phyloP scores from a whole-genome alignment of 352 stramenopile species.

The Blastocystis sp. region DNA sequence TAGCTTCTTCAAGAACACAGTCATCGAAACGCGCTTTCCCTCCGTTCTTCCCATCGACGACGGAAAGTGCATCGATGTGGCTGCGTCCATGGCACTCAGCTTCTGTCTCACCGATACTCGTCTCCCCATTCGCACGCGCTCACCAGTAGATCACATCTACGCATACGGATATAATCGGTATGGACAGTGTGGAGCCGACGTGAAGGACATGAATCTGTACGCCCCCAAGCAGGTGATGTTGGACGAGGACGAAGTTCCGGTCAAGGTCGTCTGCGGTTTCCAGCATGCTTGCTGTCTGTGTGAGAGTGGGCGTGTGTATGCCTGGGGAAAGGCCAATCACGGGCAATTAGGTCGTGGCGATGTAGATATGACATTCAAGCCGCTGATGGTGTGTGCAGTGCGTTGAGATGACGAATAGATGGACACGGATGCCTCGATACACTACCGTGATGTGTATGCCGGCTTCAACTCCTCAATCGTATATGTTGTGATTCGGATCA shows the following conservation, averaged over 20 bases:
- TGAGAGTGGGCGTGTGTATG: conserved; percentile 56
- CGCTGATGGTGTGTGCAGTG: conserved; percentile 6
- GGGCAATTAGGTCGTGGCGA: conserved; percentile 56
- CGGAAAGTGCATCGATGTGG: conserved; percentile 38
- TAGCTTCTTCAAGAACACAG: conserved; percentile 73
- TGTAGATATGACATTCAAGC: conserved; percentile 70
- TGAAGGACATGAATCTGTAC: conserved; percentile 66
- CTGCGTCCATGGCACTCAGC: conserved; percentile 50
- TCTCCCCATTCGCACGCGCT: not conserved
- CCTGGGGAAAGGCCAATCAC: conserved; percentile 67
- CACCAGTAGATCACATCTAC: conserved; percentile 61
- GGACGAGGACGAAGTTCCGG: conserved; percentile 51
- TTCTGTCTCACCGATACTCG: conserved; percentile 50
- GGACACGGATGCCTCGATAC: conserved; percentile 39
- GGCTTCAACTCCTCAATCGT: conserved; percentile 61
- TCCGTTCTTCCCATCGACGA: conserved; percentile 65
- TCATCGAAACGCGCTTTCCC: conserved; percentile 68
- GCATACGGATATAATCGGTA: conserved; percentile 72
- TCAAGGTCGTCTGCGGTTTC: conserved; percentile 55
- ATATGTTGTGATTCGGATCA: not conserved
- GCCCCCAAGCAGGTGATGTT: conserved; percentile 47
- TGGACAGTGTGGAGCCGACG: conserved; percentile 66
- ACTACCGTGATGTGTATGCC: conserved; percentile 56
- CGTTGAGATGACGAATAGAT: not conserved
- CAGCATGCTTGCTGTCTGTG: conserved; percentile 65